A percentile compares a stretch with the other conserved stretches of the same genome.
Evolutionary conservation across 1,139 yeast genomes (phyloP).

Genomic region (Sugiyamaella neomexicana): DNA sequence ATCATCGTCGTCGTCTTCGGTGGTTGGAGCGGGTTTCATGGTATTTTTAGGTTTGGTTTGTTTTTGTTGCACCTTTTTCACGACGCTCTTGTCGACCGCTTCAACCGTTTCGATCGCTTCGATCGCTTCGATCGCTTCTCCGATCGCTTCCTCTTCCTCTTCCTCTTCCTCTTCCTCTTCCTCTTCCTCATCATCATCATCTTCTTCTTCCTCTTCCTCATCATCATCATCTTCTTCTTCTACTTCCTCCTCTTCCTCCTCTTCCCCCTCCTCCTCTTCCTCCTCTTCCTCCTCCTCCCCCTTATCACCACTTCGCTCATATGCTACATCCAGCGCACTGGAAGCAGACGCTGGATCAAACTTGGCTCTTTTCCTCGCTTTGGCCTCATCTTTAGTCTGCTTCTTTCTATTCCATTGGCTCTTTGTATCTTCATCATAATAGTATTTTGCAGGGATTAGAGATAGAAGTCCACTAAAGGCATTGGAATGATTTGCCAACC

Average conservation of each 20-base stretch:
- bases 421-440: conserved; percentile 72
- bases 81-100: too few species aligned
- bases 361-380: conserved; percentile 63
- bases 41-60: not conserved
- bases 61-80: too few species aligned
- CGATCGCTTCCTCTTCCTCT: conserved; percentile 12
- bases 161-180: conserved; percentile 18
- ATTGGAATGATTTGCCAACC: conserved; percentile 77
- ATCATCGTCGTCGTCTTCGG: conserved; percentile 38
- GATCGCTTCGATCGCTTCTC: too few species aligned
- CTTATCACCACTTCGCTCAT: conserved; percentile 35
- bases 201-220: conserved; percentile 12
- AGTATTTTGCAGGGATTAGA: conserved; percentile 89
- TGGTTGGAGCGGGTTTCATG: not conserved
- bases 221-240: conserved; percentile 18
- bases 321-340: conserved; percentile 66
- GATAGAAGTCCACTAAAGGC: conserved; percentile 91
- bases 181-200: conserved; percentile 20
- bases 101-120: too few species aligned
- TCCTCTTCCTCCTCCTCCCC: conserved; percentile 19
- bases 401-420: conserved; percentile 90
- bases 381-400: conserved; percentile 55
- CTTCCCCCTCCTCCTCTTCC: conserved; percentile 24
- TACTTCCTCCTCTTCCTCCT: conserved; percentile 15
- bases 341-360: conserved; percentile 68